phyloP scores from a whole-genome alignment of 75 land plant species.

The Picea glauca region DNA sequence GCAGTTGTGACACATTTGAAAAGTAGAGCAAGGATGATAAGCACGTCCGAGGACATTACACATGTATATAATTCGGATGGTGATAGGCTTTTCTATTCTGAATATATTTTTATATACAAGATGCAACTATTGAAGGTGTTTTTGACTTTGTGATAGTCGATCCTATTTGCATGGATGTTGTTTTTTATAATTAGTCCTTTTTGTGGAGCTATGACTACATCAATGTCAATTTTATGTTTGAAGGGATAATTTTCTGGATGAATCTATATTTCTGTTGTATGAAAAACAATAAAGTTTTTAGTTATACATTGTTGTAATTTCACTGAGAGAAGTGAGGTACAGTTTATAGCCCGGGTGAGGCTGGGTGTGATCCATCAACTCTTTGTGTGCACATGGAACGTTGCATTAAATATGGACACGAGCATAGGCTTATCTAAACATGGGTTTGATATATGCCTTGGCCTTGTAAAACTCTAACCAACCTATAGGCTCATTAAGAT shows the following conservation, averaged over 20 bases:
- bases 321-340: too few relatives aligned
- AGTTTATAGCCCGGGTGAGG: too few relatives aligned
- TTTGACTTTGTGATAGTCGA: neutral
- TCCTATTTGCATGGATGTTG: neutral
- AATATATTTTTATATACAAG: neutral
- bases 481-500: too few relatives aligned
- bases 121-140: neutral
- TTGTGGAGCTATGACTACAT: neutral
- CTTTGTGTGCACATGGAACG: too few relatives aligned
- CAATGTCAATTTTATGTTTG: neutral
- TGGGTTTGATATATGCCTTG: too few relatives aligned
- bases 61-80: constrained; percentile 13
- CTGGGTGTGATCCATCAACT: too few relatives aligned
- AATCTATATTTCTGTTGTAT: too few relatives aligned
- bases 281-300: too few relatives aligned
- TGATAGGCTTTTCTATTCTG: neutral
- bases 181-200: neutral
- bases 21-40: constrained; percentile 35
- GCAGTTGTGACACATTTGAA: constrained; percentile 29
- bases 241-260: neutral
- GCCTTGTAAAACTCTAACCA: too few relatives aligned
- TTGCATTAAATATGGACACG: too few relatives aligned
- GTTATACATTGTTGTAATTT: too few relatives aligned
- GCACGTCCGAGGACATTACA: constrained; percentile 35
- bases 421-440: too few relatives aligned